phyloP scores from a whole-genome alignment of 768 basidiomycete genomes.

The Leccinum uliginosum region DNA sequence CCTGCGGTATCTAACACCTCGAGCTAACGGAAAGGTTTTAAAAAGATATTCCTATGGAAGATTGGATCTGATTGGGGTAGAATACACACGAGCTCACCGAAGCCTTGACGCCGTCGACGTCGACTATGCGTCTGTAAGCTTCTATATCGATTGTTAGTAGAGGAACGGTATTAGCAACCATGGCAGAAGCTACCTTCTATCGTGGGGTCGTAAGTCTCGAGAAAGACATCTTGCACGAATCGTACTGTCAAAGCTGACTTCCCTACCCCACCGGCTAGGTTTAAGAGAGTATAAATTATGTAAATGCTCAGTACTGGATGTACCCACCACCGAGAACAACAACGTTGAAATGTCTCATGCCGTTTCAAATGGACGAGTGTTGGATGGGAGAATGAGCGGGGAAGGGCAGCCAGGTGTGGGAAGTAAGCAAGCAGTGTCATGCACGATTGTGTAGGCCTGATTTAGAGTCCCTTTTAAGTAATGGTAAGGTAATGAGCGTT shows the following conservation, averaged over 20 bases:
- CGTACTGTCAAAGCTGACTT: constrained; percentile 84
- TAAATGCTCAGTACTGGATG: neutral
- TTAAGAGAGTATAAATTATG: constrained; percentile 2
- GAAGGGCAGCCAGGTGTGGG: constrained; percentile 16
- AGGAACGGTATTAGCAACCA: neutral
- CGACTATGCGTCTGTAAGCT: constrained; percentile 61
- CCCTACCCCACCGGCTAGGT: constrained; percentile 78
- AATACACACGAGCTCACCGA: constrained; percentile 42
- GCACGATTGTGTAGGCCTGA: constrained; percentile 3
- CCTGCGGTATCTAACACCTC: constrained; percentile 83
- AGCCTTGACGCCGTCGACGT: constrained; percentile 61
- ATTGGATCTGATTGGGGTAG: constrained; percentile 2
- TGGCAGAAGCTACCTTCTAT: constrained; percentile 59
- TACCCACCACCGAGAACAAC: constrained; percentile 76
- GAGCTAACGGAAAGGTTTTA: constrained; percentile 44
- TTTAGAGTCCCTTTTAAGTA: constrained; percentile 1
- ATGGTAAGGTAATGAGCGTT: constrained; percentile 4
- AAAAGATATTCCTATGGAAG: constrained; percentile 7
- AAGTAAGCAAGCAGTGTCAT: constrained; percentile 19
- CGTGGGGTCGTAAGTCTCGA: constrained; percentile 78
- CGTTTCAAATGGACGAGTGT: neutral
- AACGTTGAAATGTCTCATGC: constrained; percentile 69
- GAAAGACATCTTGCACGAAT: constrained; percentile 67
- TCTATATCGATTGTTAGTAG: constrained; percentile 39
- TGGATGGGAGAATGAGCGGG: constrained; percentile 8